Percentiles rank a stretch among this genome's conserved stretches.
Evolutionary conservation across 2,329 filamentous ascomycete genomes (phyloP).

Genomic region (Coccinonectria pachysandricola): DNA sequence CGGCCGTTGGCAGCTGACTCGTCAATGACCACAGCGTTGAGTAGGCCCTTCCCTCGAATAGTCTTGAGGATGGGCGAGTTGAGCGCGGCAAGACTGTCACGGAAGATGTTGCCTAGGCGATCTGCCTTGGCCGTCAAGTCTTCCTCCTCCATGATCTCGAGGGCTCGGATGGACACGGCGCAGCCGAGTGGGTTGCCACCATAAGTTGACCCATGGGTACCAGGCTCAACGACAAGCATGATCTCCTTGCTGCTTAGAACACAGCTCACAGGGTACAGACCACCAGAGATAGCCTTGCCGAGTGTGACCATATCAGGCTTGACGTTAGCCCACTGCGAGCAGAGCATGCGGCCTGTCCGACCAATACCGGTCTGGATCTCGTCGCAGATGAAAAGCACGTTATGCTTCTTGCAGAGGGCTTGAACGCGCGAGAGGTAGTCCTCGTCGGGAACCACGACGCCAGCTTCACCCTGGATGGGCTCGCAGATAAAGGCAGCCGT

Average conservation of each 20-base stretch:
- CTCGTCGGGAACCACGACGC: slow-evolving; percentile 88
- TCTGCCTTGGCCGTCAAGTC: slow-evolving; percentile 76
- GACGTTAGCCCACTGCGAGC: slow-evolving; percentile 88
- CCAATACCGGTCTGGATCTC: slow-evolving; percentile 98
- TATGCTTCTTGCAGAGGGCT: slow-evolving; percentile 86
- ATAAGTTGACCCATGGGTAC: slow-evolving; percentile 97
- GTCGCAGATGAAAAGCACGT: slow-evolving; percentile 91
- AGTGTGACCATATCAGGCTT: slow-evolving; percentile 92
- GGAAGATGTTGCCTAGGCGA: slow-evolving; percentile 70
- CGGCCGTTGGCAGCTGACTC: slow-evolving; percentile 76
- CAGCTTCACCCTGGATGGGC: slow-evolving; percentile 95
- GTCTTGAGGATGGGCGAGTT: slow-evolving; percentile 70
- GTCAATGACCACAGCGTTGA: slow-evolving; percentile 95
- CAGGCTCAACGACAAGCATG: slow-evolving; percentile 92
- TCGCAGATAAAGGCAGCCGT: slow-evolving; percentile 91
- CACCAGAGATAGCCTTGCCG: slow-evolving; percentile 94
- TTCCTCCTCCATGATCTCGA: slow-evolving; percentile 91
- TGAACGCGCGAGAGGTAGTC: slow-evolving; percentile 75
- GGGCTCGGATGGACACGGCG: slow-evolving; percentile 86
- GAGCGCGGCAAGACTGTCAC: slow-evolving; percentile 64
- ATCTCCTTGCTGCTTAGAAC: slow-evolving; percentile 81
- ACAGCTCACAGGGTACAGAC: slow-evolving; percentile 97
- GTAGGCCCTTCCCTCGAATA: slow-evolving; percentile 82
- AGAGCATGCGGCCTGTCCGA: slow-evolving; percentile 86
- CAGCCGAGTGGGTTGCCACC: slow-evolving; percentile 94